Base-by-base conservation (phyloP, 345 rosid genomes). In the Brassica juncea region DNA sequence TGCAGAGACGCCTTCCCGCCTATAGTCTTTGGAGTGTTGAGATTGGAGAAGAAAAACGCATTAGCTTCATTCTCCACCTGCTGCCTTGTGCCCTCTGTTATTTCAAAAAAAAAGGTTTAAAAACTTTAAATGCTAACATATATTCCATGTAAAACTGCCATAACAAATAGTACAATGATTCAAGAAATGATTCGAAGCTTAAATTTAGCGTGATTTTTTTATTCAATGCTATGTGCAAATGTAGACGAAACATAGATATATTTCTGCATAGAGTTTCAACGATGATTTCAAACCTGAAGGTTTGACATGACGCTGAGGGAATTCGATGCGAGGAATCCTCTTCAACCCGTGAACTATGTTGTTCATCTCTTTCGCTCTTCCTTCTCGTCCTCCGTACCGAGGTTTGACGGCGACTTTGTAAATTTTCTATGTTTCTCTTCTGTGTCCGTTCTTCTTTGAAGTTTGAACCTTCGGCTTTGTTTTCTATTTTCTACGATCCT, bases 1-100 rank as follows among this genome's bases (percentile, higher is more conserved):
- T 90, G 97, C 61, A 90, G 83, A 57, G 97, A 92, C 65, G 99
- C 99, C 82, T 91, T 90, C 55, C 99, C 97, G 70, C 95, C 91
- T 1, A 81, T 66, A 67, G 88, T 71, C 63, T 58, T 32, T n/a
- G 88, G 79, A 42, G 37, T 83, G 66, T 84, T 87, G 70, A 87
- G 82, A 67, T 83, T 85, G 6, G 91, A 85, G 84, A 94, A 87
- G 83, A 87, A 87, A 19, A 84, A 61, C 4, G 80, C 47, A 70
- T 88, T 87, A 21, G 77, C 83, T 79, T 84, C 83, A 77, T 55
- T 86, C 30, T 78, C 58, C 37, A 66, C 79, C 47, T 39, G 47
- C 47, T 84, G 82, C 64, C 80, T 35, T 77, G 81, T 85, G 21
- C 86, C 80, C 57, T 78, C 85, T 32, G 88, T 75, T 66, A 57